These are phyloP conservation scores for Fusarium paranaense DNA, from an alignment of 2,329 filamentous ascomycete species.

Conservation along the genomic window DNA sequence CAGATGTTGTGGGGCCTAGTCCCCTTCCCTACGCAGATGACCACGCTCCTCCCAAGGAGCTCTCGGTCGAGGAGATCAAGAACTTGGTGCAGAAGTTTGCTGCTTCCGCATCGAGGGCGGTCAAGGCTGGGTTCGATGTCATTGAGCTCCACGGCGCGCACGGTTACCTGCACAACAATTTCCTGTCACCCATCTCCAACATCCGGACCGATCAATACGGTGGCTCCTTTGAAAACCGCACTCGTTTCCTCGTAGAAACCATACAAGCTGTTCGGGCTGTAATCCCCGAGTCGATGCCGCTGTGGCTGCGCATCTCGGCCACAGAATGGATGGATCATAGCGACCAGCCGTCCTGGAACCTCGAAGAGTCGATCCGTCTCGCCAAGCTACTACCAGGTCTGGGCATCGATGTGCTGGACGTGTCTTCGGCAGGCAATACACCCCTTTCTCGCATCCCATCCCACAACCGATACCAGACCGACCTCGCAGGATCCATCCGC, in stretches of 20 bases:
- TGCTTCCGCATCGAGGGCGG: conserved; percentile 66
- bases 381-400: background rate
- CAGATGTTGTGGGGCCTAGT: conserved; percentile 64
- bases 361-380: background rate
- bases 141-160: conserved; percentile 76
- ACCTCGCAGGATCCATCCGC: background rate
- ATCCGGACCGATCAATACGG: conserved; percentile 68
- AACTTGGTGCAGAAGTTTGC: conserved; percentile 71
- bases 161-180: conserved; percentile 75
- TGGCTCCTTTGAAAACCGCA: conserved; percentile 73
- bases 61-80: conserved; percentile 76
- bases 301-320: conserved; percentile 69
- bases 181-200: conserved; percentile 70
- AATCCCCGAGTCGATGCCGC: conserved; percentile 66
- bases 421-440: background rate
- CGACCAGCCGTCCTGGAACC: background rate
- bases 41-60: conserved; percentile 71
- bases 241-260: conserved; percentile 66
- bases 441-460: background rate
- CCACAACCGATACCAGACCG: background rate
- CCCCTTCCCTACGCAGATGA: conserved; percentile 67
- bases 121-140: conserved; percentile 78
- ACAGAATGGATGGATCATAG: conserved; percentile 62
- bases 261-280: conserved; percentile 61
- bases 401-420: background rate